Base-by-base conservation (phyloP, 805 yeast species). In the Candida berthetii region DNA sequence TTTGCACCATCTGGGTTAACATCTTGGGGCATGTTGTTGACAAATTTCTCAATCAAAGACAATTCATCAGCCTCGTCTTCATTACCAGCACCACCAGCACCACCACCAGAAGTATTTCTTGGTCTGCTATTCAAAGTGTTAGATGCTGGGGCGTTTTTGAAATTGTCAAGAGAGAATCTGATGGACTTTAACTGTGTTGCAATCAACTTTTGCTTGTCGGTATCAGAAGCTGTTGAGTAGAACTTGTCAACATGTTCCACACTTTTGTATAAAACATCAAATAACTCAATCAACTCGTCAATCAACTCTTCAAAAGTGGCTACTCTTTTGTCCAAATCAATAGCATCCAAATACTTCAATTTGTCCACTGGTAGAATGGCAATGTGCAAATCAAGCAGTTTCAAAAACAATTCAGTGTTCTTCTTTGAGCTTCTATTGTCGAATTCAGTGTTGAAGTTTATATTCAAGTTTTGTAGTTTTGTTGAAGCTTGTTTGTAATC, bases 151-250 rank as follows among this genome's bases (percentile, higher is more conserved):
- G 27, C 3, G 27, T 10, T 19, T 16, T 31, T 20, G n/a, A 34
- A 40, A 20, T 50, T 53, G 42, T 75, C 80, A 43, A 77, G 61
- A 15, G 74, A 68, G 29, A 65, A 48, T 40, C 78, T 65, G 37
- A 78, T 68, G 2, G 80, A 68, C 47, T 72, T 73, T 46, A 78
- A 56, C 47, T 78, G 83, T 47, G 66, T 72, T 8, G 81, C 76
- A 32, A 77, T 76, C 24, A 78, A 68, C 44, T 61, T 71, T 2
- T 81, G 76, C 46, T 71, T 76, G 49, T 77, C 81, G 24, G 66
- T 51, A 41, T 71, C 70, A 1, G 78, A 57, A 2, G 81, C 76
- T 38, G 70, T 71, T n/a, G 66, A 60, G 48, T 68, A 65, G 47
- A 72, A 75, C 66, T 72, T 66, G 44, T 71, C 72, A n/a, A 61